These are phyloP conservation scores for Triadica sebifera DNA, from an alignment of 345 rosid species.

Conservation along the genomic window DNA sequence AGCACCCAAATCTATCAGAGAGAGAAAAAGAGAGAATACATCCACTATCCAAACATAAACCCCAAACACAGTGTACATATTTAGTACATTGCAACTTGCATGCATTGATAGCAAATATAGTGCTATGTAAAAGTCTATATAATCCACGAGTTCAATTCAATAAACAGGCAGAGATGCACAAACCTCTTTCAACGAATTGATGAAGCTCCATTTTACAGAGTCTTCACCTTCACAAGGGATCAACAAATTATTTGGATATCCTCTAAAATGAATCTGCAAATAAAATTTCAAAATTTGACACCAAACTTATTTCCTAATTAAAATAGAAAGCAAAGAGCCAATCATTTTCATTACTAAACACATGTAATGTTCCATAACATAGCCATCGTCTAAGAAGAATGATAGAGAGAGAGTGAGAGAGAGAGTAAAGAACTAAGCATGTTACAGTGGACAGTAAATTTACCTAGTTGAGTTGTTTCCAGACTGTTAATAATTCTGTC, in stretches of 20 bases:
- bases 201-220: slow-evolving; percentile 85
- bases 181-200: slow-evolving; percentile 93
- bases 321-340: neutral
- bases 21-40: neutral
- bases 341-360: neutral
- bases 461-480: neutral
- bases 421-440: neutral
- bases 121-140: neutral
- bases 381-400: neutral
- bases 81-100: neutral
- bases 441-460: neutral
- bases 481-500: neutral
- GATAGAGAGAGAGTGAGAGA: neutral
- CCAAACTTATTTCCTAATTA: neutral
- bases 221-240: slow-evolving; percentile 94
- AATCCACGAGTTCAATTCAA: slow-evolving; percentile 1
- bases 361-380: neutral
- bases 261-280: slow-evolving; percentile 86
- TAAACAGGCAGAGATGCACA: slow-evolving; percentile 16
- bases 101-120: neutral
- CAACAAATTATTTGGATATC: slow-evolving; percentile 75
- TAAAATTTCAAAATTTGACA: slow-evolving; percentile 7
- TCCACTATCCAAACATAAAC: neutral
- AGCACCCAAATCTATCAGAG: neutral
- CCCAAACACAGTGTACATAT: neutral